Conservation (phyloP, 2,329 filamentous ascomycete species). For the Davidsoniella australis region DNA sequence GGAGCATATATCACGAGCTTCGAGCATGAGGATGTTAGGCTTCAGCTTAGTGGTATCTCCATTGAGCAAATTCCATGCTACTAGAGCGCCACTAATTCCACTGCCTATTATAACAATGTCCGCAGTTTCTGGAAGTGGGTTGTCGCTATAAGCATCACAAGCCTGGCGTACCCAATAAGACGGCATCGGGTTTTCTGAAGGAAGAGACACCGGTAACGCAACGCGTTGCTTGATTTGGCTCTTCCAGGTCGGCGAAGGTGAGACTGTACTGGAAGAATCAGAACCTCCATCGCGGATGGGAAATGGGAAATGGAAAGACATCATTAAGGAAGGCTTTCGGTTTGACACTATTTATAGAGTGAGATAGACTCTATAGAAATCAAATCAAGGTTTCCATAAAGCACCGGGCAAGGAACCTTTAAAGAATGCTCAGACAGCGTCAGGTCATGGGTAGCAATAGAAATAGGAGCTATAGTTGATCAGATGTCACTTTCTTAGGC, state of each 20-base stretch:
- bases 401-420: too few relatives aligned
- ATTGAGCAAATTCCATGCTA: conserved; percentile 18
- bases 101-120: conserved; percentile 38
- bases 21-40: conserved; percentile 19
- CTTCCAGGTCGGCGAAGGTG: conserved; percentile 1
- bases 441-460: too few relatives aligned
- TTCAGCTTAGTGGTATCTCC: not conserved
- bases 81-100: conserved; percentile 32
- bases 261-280: not conserved
- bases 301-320: conserved; percentile 10
- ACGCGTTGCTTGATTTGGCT: conserved; percentile 1
- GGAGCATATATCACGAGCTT: conserved; percentile 20
- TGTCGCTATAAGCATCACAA: conserved; percentile 11
- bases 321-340: not conserved
- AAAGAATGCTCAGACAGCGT: too few relatives aligned
- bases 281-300: conserved; percentile 3
- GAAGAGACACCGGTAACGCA: conserved; percentile 1
- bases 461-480: too few relatives aligned
- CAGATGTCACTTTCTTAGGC: too few relatives aligned
- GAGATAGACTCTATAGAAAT: too few relatives aligned
- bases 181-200: conserved; percentile 2
- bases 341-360: too few relatives aligned
- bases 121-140: conserved; percentile 21
- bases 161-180: conserved; percentile 16
- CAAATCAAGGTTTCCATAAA: too few relatives aligned